Evolutionary conservation across 371 early-diverging fungal genomes (phyloP).

Genomic region (Mortierella sp.): DNA sequence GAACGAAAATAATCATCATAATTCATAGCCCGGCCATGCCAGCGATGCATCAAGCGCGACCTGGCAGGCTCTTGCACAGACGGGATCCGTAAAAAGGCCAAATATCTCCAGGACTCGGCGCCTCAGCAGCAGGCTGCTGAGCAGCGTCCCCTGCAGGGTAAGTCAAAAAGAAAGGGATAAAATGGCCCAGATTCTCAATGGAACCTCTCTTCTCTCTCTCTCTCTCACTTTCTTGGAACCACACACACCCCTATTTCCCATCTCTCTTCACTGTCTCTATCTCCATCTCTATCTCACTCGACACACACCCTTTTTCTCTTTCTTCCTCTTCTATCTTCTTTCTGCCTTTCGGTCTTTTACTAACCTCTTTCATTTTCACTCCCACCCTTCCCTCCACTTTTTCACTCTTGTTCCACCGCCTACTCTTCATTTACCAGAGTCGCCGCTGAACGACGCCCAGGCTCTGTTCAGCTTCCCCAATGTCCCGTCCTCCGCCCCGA

Average conservation of each 20-base stretch:
- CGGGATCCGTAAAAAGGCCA: slow-evolving; percentile 82
- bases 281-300: no score
- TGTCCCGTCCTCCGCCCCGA: slow-evolving; percentile 24
- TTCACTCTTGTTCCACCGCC: neutral
- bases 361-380: neutral
- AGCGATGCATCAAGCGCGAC: slow-evolving; percentile 83
- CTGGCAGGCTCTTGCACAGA: slow-evolving; percentile 79
- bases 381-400: neutral
- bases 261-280: no score
- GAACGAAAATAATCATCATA: slow-evolving; percentile 3
- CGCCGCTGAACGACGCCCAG: slow-evolving; percentile 37
- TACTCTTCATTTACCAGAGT: slow-evolving; percentile 14
- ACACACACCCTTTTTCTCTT: no score
- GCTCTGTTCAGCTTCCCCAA: slow-evolving; percentile 44
- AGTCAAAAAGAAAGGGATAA: no score
- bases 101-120: slow-evolving; percentile 75
- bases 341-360: neutral
- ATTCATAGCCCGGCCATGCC: slow-evolving; percentile 79
- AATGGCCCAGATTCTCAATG: no score
- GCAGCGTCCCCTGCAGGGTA: no score
- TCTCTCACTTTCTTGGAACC: no score
- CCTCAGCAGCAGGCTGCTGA: slow-evolving; percentile 41
- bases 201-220: no score
- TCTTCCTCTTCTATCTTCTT: no score
- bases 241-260: no score